Evolutionary conservation across 495 filamentous ascomycete species (phyloP).

Genomic region (Aspergillus funiculosus): DNA sequence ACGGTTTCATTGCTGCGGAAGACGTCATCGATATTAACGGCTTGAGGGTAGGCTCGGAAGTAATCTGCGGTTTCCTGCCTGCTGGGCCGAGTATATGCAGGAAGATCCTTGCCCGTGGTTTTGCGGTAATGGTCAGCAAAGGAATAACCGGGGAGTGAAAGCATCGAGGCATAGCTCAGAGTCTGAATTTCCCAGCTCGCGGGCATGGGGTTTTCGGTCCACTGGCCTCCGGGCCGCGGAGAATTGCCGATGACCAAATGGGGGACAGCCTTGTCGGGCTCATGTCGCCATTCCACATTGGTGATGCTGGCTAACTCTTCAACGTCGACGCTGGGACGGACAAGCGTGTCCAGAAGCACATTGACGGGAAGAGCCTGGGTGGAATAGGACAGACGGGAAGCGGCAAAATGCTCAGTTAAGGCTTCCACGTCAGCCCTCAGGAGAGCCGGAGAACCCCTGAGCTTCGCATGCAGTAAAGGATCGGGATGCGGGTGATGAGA

Average conservation of each 20-base stretch:
- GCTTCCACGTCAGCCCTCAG: constrained; percentile 42
- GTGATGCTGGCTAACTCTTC: constrained; percentile 45
- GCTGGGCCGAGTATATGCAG: constrained; percentile 53
- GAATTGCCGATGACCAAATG: constrained; percentile 56
- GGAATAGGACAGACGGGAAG: constrained; percentile 57
- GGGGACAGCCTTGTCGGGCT: constrained; percentile 47
- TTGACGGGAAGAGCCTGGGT: constrained; percentile 61
- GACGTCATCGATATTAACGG: constrained; percentile 47
- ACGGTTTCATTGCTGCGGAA: constrained; percentile 44
- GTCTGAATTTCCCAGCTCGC: constrained; percentile 54
- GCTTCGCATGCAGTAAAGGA: constrained; percentile 52
- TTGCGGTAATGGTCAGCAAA: constrained; percentile 50
- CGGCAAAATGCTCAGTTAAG: constrained; percentile 57
- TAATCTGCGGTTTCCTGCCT: constrained; percentile 55
- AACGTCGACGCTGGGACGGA: constrained; percentile 59
- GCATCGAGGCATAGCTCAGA: constrained; percentile 61
- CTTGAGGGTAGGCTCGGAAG: constrained; percentile 49
- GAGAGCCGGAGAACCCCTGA: constrained; percentile 37
- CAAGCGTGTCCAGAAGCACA: constrained; percentile 57
- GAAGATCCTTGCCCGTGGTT: constrained; percentile 38
- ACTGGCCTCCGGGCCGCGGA: constrained; percentile 53
- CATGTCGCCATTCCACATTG: constrained; percentile 52
- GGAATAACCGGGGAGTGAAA: constrained; percentile 59
- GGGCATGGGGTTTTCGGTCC: constrained; percentile 52
- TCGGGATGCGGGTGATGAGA: constrained; percentile 53